Evolutionary conservation across 805 yeast genomes (phyloP), one percentile per base, ranked within the genome.

Genomic region (Candida takata): DNA sequence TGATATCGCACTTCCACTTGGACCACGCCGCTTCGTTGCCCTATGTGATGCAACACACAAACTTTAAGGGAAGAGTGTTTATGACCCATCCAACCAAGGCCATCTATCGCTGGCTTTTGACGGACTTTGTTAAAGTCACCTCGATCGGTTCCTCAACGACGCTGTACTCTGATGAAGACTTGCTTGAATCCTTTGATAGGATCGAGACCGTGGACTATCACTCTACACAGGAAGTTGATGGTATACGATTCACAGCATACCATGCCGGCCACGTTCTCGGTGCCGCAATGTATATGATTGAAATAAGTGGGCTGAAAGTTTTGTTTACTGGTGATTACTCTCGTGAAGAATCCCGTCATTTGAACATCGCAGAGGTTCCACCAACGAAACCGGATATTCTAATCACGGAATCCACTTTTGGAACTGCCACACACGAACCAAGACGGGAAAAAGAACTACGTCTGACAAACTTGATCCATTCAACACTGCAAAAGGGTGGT

Each of bases 181-280:
- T 92, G 46, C 75, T 78, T 52, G 80, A 78, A 35, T 84, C 96
- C 1, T 86, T 90, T 51, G 96, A 87, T 51, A 67, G 74, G 44
- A 92, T 92, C 33, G 97, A 92, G 58, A 85, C 97, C 1, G 76
- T 92, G 17, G 98, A 92, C 58, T 92, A 82, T 59, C 97, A 92
- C 59, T 85, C 97, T 5, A 92, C 98, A 0, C 74, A 86, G 45
- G 97, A 92, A 49, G 84, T 88, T 24, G 94, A 84, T 40, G 98
- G 98, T 35, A 80, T 92, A 38, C 70, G 92, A 53, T 90, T 92
- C 64, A 92, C 98, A 1, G 98, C 98, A 1, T 92, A 82, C 58
- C 99, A 90, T 62, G 99, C 99, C 7, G 99, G 99, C n/a, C 99
- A 92, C 69, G 99, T 92, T 10, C 66, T 92, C 29, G 99, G 99